Base-by-base conservation (phyloP, 805 yeast genomes). In the Saturnispora galanensis region DNA sequence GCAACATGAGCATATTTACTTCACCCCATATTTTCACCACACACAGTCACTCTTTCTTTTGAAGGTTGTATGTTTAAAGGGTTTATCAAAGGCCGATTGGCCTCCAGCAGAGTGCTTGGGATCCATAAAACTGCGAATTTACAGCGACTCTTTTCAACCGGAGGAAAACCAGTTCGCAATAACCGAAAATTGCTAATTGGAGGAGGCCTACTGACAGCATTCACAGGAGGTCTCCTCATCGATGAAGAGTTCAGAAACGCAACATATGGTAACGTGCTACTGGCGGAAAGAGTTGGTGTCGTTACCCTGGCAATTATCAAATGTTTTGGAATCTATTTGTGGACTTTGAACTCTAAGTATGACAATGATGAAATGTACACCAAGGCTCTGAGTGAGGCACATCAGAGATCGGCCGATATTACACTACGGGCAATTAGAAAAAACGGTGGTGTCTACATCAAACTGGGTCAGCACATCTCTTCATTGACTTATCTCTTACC, bases 401-500 rank as follows among this genome's bases (percentile, higher is more conserved):
- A 93, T 59, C 60, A 67, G 47, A 67, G 67, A 45, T 88, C 96
- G 39, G 97, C 98, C 0, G 57, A 67, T 10, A 78, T 88, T 44
- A 86, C 98, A 0, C 68, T 86, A 45, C 63, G 67, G 36, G 96
- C 97, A 0, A 64, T 93, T 31, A 88, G 85, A 57, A 69, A 68
- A 29, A 93, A 93, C 57, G 97, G 96, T 13, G 98, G 98, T 1
- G 73, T 93, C 7, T 93, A 81, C 61, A 93, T 93, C 62, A 93
- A 93, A 62, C 67, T 93, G 37, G 98, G 99, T 10, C 98, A 93
- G 60, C 98, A 93, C 58, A 68, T 93, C 10, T 76, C 89, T 35
- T 97, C 97, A 0, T 72, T 93, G 75, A 85, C 96, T 1, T 93
- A 93, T 62, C 66, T 93, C 30, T 67, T 93, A 41, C 98, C 99